These are phyloP conservation scores for Solioccasus polychromus DNA, from an alignment of 768 basidiomycete species.

Conservation along the genomic window DNA sequence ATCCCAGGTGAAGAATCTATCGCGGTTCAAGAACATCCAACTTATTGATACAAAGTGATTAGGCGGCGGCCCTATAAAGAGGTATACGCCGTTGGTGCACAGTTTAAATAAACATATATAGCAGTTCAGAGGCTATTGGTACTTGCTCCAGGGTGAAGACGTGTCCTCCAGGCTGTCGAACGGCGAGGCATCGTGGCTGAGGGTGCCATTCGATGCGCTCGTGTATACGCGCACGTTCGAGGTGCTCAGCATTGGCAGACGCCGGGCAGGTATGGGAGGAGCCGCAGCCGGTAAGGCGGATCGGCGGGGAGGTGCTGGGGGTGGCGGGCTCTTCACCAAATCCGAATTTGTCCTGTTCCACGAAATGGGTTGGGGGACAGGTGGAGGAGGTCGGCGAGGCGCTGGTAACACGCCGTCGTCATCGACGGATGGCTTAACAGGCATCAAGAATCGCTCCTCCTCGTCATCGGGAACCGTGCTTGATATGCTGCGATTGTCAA, in stretches of 20 bases:
- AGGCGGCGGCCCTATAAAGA: no score
- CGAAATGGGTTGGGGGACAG: slow-evolving; percentile 16
- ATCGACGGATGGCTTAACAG: slow-evolving; percentile 24
- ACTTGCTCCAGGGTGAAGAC: slow-evolving; percentile 44
- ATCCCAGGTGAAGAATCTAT: no score
- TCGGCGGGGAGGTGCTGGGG: slow-evolving; percentile 66
- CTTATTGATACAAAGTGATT: slow-evolving; percentile 8
- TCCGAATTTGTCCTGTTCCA: slow-evolving; percentile 26
- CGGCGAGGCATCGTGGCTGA: slow-evolving; percentile 50
- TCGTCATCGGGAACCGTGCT: slow-evolving; percentile 44
- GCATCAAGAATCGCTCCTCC: slow-evolving; percentile 38
- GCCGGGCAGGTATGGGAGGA: slow-evolving; percentile 51
- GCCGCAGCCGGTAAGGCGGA: slow-evolving; percentile 28
- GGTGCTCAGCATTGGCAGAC: slow-evolving; percentile 14
- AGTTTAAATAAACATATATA: neutral
- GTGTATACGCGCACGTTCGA: slow-evolving; percentile 21
- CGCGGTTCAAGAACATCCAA: neutral
- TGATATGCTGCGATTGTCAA: slow-evolving; percentile 40
- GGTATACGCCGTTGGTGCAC: neutral
- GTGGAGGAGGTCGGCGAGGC: slow-evolving; percentile 14
- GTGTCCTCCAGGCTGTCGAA: slow-evolving; percentile 64
- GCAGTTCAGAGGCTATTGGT: no score
- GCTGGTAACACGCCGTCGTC: slow-evolving; percentile 23
- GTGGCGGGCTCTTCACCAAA: slow-evolving; percentile 41
- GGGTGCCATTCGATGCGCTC: slow-evolving; percentile 29